phyloP scores from a whole-genome alignment of 1,284 basidiomycete genomes.

The Trametes polyzona region DNA sequence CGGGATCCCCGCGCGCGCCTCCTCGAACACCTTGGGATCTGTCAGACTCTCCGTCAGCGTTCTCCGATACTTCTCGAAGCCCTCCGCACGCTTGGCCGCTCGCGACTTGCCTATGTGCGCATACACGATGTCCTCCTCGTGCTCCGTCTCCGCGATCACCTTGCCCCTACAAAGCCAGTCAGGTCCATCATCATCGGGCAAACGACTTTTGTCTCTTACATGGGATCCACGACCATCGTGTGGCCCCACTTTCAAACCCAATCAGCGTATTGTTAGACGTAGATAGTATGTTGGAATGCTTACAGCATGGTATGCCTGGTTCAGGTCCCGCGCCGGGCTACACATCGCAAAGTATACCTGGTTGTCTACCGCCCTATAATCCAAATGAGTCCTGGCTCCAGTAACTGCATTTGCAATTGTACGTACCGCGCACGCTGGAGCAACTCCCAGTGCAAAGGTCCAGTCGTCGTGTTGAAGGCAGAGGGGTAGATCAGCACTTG shows the following conservation, averaged over 20 bases:
- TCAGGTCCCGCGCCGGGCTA: slow-evolving; percentile 89
- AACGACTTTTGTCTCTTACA: slow-evolving; percentile 59
- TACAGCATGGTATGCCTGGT: slow-evolving; percentile 85
- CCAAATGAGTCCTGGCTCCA: not conserved
- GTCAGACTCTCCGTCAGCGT: slow-evolving; percentile 22
- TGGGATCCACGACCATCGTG: slow-evolving; percentile 87
- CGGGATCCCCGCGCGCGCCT: slow-evolving; percentile 82
- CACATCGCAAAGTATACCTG: slow-evolving; percentile 96
- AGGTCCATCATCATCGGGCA: not conserved
- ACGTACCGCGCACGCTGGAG: slow-evolving; percentile 82
- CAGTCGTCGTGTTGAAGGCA: slow-evolving; percentile 92
- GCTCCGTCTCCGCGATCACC: slow-evolving; percentile 78
- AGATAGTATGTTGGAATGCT: slow-evolving; percentile 35
- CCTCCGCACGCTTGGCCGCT: not conserved
- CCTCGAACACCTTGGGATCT: slow-evolving; percentile 76
- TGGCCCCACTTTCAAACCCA: slow-evolving; percentile 75
- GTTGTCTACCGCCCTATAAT: slow-evolving; percentile 87
- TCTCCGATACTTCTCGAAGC: not conserved
- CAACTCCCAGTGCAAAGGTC: slow-evolving; percentile 96
- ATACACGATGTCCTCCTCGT: slow-evolving; percentile 83
- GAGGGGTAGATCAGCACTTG: slow-evolving; percentile 91
- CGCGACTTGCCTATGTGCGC: slow-evolving; percentile 73
- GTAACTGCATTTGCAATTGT: too few relatives aligned
- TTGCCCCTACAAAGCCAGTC: slow-evolving; percentile 61
- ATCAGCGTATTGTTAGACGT: not conserved